Percentiles rank a stretch among this genome's conserved stretches.
Evolutionary conservation across 805 yeast species (phyloP).

Genomic region (Lachancea thermotolerans): DNA sequence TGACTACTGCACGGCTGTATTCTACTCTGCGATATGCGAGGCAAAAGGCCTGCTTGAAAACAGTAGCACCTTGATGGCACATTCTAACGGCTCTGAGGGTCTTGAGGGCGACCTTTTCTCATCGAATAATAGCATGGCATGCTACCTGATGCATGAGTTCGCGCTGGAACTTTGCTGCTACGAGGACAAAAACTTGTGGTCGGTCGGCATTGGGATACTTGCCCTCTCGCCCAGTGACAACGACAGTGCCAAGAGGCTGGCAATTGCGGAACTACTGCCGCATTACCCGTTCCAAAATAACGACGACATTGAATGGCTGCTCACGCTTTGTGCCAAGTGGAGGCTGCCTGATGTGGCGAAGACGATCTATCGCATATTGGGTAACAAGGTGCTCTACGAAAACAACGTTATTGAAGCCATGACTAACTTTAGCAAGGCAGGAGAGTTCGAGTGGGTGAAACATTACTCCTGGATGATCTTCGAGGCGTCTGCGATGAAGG

Average conservation of each 20-base stretch:
- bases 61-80: conserved; percentile 18
- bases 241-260: conserved; percentile 27
- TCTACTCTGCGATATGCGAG: conserved; percentile 53
- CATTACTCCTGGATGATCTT: conserved; percentile 53
- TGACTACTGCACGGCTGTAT: conserved; percentile 59
- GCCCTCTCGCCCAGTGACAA: conserved; percentile 40
- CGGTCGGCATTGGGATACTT: conserved; percentile 64
- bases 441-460: conserved; percentile 46
- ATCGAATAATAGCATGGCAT: conserved; percentile 40
- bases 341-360: conserved; percentile 53
- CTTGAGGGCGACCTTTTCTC: conserved; percentile 28
- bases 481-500: conserved; percentile 49
- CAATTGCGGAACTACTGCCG: conserved; percentile 54
- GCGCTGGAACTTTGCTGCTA: conserved; percentile 28
- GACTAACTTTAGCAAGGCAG: conserved; percentile 56
- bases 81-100: conserved; percentile 20
- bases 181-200: conserved; percentile 44
- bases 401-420: conserved; percentile 59
- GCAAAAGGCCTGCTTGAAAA: conserved; percentile 51
- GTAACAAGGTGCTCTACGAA: conserved; percentile 42
- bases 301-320: conserved; percentile 75
- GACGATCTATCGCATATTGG: conserved; percentile 45
- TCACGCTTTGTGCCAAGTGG: conserved; percentile 64
- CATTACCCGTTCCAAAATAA: conserved; percentile 54
- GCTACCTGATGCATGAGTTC: conserved; percentile 26